These are phyloP conservation scores for Auriculariales sp. DNA, from an alignment of 768 basidiomycete genomes.

Conservation along the genomic window DNA sequence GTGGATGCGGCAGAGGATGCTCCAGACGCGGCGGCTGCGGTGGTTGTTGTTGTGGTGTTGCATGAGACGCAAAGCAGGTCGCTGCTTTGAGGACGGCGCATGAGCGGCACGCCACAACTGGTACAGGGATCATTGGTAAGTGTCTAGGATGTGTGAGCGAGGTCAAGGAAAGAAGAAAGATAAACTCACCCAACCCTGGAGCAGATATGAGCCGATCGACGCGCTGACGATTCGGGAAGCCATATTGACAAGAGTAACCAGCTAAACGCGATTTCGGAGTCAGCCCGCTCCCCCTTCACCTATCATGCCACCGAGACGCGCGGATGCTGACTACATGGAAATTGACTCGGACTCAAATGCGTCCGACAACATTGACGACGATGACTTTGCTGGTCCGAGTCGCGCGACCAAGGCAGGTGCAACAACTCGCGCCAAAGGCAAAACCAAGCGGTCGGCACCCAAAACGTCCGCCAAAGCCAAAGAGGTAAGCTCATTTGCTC, in stretches of 20 bases:
- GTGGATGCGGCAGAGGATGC: conserved; percentile 13
- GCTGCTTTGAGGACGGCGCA: conserved; percentile 41
- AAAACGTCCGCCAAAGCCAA: conserved; percentile 45
- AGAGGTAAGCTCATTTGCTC: conserved; percentile 24
- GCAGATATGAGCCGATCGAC: conserved; percentile 48
- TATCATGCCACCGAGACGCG: not conserved
- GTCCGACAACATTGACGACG: conserved; percentile 40
- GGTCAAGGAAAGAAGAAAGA: conserved; percentile 1
- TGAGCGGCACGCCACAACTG: conserved; percentile 44
- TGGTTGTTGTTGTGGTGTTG: not conserved
- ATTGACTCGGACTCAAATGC: conserved; percentile 63
- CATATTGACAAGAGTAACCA: too few species aligned
- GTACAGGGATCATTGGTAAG: conserved; percentile 51
- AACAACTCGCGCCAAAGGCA: conserved; percentile 38
- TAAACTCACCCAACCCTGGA: conserved; percentile 59
- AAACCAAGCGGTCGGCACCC: conserved; percentile 36
- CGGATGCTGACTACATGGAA: conserved; percentile 13
- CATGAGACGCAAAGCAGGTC: conserved; percentile 5
- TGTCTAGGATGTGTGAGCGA: conserved; percentile 23
- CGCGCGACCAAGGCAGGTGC: conserved; percentile 29
- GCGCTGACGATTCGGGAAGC: too few species aligned
- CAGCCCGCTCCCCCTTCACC: not conserved
- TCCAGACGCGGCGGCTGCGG: not conserved
- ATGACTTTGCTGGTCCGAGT: conserved; percentile 10
- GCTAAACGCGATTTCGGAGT: too few species aligned